Evolutionary conservation across 768 basidiomycete genomes (phyloP).

Genomic region (Panaeolus cyanescens): DNA sequence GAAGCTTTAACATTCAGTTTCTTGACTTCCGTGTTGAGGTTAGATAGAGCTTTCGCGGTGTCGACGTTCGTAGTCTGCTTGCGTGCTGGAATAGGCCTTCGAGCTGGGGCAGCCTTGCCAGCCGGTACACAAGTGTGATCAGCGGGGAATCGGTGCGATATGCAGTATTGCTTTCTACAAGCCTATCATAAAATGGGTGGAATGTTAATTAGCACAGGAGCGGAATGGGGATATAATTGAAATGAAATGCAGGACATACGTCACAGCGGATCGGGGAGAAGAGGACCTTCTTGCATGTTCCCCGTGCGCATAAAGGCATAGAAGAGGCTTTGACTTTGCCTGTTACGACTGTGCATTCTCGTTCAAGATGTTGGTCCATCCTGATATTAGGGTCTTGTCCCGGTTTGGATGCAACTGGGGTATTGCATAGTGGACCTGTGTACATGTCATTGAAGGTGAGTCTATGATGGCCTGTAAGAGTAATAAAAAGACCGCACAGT

Average conservation of each 20-base stretch:
- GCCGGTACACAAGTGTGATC: conserved; percentile 58
- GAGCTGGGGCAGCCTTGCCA: conserved; percentile 17
- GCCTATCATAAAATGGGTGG: conserved; percentile 39
- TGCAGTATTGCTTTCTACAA: conserved; percentile 74
- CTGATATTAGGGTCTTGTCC: conserved; percentile 80
- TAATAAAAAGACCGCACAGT: conserved; percentile 48
- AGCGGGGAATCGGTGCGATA: conserved; percentile 75
- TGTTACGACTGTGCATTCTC: conserved; percentile 69
- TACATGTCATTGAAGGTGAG: conserved; percentile 4
- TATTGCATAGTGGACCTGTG: conserved; percentile 75
- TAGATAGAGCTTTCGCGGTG: conserved; percentile 20
- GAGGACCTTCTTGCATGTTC: conserved; percentile 71
- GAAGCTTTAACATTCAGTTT: conserved; percentile 40
- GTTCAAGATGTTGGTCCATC: conserved; percentile 75
- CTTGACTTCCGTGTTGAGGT: conserved; percentile 42
- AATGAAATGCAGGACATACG: conserved; percentile 55
- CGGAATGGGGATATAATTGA: not conserved
- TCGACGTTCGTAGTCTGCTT: conserved; percentile 1
- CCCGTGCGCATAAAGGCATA: conserved; percentile 58
- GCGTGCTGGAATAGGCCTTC: not conserved
- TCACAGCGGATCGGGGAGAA: conserved; percentile 75
- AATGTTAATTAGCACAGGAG: not conserved
- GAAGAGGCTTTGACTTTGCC: conserved; percentile 58
- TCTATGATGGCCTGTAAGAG: not conserved
- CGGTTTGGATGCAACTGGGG: conserved; percentile 71